phyloP scores from a whole-genome alignment of 2,329 filamentous ascomycete species.

The Hypoxylon sp. region DNA sequence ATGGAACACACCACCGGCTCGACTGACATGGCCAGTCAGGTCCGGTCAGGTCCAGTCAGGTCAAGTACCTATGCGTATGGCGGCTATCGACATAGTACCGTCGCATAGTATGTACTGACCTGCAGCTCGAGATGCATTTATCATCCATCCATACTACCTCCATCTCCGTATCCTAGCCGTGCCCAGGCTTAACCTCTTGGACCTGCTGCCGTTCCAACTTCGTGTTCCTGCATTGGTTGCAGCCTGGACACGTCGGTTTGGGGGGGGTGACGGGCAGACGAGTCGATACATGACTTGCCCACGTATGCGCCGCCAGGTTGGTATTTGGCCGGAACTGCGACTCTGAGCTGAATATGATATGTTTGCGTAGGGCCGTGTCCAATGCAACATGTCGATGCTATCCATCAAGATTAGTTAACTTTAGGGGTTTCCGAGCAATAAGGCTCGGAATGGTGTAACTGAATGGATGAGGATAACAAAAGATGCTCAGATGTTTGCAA shows the following conservation, averaged over 20 bases:
- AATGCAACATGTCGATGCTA: background rate
- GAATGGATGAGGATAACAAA: conserved; percentile 16
- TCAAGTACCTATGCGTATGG: conserved; percentile 29
- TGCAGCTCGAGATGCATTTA: conserved; percentile 1
- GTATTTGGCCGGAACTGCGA: too few species aligned
- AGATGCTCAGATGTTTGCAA: conserved; percentile 33
- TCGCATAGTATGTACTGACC: background rate
- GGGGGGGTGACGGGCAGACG: background rate
- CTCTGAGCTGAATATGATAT: background rate
- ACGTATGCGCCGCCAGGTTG: too few species aligned
- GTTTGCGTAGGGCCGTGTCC: background rate
- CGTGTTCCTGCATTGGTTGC: conserved; percentile 35
- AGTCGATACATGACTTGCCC: too few species aligned
- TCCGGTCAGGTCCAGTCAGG: too few species aligned
- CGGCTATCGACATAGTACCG: conserved; percentile 12
- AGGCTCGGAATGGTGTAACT: conserved; percentile 24
- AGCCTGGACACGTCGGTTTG: conserved; percentile 13
- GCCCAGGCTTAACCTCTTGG: conserved; percentile 15
- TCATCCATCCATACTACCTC: conserved; percentile 3
- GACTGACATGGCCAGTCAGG: too few species aligned
- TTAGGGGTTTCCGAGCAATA: conserved; percentile 5
- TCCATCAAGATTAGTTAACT: conserved; percentile 4
- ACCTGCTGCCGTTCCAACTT: conserved; percentile 23
- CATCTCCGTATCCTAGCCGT: conserved; percentile 21
- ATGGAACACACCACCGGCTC: conserved; percentile 10